phyloP scores from a whole-genome alignment of 176 grass and related monocot genomes.

The Ananas comosus region DNA sequence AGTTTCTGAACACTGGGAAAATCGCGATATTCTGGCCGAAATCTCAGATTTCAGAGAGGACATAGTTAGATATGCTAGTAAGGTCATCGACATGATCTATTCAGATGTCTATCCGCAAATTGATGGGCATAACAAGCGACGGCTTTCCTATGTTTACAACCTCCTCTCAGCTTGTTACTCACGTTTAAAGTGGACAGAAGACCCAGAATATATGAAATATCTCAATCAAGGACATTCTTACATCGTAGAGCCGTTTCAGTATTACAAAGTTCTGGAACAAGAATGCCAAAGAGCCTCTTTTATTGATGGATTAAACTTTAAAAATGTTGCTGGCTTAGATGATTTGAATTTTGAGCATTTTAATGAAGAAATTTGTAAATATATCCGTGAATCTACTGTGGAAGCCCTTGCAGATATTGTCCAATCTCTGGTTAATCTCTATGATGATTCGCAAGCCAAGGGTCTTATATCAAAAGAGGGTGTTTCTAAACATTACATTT shows the following conservation, averaged over 20 bases:
- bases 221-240: conserved; percentile 58
- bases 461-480: conserved; percentile 70
- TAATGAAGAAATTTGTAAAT: conserved; percentile 91
- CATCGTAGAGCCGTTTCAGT: conserved; percentile 65
- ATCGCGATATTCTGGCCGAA: conserved; percentile 76
- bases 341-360: conserved; percentile 95
- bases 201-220: conserved; percentile 49
- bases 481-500: conserved; percentile 87
- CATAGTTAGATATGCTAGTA: conserved; percentile 67
- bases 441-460: conserved; percentile 57
- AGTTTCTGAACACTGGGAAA: conserved; percentile 78
- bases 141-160: conserved; percentile 75
- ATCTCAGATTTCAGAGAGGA: conserved; percentile 81
- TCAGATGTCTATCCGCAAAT: conserved; percentile 73
- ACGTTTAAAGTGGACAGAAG: conserved; percentile 42
- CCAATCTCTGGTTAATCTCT: conserved; percentile 65
- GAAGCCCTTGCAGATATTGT: conserved; percentile 60
- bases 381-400: conserved; percentile 56
- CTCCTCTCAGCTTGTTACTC: conserved; percentile 81
- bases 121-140: conserved; percentile 70
- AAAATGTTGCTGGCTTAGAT: conserved; percentile 81
- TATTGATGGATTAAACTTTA: conserved; percentile 72
- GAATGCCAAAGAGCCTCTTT: conserved; percentile 79
- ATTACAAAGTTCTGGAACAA: conserved; percentile 88
- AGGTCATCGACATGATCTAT: conserved; percentile 68